These are phyloP conservation scores for Murraya paniculata DNA, from an alignment of 345 rosid genomes.

Conservation along the genomic window DNA sequence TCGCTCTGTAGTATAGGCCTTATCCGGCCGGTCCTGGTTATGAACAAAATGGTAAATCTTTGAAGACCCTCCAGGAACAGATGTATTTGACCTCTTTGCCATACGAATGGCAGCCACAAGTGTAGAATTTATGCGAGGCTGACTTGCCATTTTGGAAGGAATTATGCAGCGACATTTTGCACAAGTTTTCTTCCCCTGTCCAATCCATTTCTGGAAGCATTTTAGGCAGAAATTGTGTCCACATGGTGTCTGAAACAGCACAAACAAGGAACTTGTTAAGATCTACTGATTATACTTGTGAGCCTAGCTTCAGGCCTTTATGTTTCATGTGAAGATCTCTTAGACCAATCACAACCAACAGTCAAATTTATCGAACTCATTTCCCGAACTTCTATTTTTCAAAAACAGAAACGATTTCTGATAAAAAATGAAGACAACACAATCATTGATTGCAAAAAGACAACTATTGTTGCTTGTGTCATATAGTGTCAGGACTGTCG, in stretches of 20 bases:
- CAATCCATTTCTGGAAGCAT: conserved; percentile 64
- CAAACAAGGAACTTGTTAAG: conserved; percentile 4
- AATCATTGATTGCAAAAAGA: not conserved
- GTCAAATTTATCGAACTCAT: not conserved
- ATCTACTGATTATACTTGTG: not conserved
- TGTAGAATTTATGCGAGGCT: conserved; percentile 54
- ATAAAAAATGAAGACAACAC: not conserved
- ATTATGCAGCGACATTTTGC: conserved; percentile 51
- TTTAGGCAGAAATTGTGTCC: conserved; percentile 69
- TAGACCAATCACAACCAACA: not conserved
- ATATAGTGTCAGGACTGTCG: not conserved
- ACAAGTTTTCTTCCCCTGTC: conserved; percentile 47
- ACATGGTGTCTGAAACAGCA: conserved; percentile 58
- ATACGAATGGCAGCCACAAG: conserved; percentile 55
- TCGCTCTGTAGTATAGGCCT: conserved; percentile 56
- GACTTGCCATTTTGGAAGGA: conserved; percentile 47
- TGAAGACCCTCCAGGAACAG: conserved; percentile 16
- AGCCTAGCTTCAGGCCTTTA: not conserved
- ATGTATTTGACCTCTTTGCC: conserved; percentile 43
- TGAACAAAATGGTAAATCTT: conserved; percentile 40
- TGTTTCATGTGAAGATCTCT: not conserved
- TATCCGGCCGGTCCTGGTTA: conserved; percentile 55
- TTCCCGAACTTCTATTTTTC: not conserved
- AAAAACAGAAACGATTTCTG: not conserved
- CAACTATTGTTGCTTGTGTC: not conserved